Base-by-base conservation (phyloP, 495 filamentous ascomycete species). In the Neurospora terricola region DNA sequence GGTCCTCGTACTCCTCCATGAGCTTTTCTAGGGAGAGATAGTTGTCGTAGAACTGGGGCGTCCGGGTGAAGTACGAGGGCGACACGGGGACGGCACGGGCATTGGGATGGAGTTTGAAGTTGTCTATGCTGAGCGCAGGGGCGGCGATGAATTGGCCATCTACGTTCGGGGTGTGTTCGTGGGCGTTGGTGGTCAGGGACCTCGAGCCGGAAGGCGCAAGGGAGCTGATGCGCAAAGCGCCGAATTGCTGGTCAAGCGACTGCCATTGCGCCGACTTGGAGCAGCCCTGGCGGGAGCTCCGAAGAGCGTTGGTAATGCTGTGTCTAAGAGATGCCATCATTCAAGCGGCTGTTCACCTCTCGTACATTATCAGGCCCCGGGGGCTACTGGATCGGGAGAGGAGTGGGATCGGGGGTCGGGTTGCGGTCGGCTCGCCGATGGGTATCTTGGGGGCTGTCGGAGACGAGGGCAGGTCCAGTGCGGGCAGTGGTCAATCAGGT, bases 51-150 rank as follows among this genome's bases (percentile, higher is more conserved):
- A 96, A 98, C 42, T 86, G 84, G 4, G 94, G 92, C 45, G 88
- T 91, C 39, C 90, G 91, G 74, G 93, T 94, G 86, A 98, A 99
- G 83, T 98, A 99, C 68, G 94, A 93, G 3, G 93, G 91, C 9
- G 96, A 97, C 0, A 87, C 86, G 21, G 96, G 96, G 42, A 97
- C 84, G 36, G 96, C 84, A 71, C 96, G 92, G 72, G 92, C 89
- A 71, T 79, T 74, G 21, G 69, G 8, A 23, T 78, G 72, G 9
- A 74, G n/a, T 38, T 37, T 30, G 30, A 38, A 40, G 18, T 42
- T 18, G 38, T 69, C 40, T 11, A 37, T 23, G 43, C 48, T n/a
- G 27, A 77, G 71, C 1, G 72, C 11, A 30, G 71, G 68, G 27
- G 77, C 75, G 16, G 73, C 75, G 30, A 43, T 11, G 36, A 72